Percentiles rank a stretch among this genome's conserved stretches.
These are phyloP conservation scores for Coemansia guatemalensis DNA, from an alignment of 192 early-diverging fungal species.

Conservation along the genomic window DNA sequence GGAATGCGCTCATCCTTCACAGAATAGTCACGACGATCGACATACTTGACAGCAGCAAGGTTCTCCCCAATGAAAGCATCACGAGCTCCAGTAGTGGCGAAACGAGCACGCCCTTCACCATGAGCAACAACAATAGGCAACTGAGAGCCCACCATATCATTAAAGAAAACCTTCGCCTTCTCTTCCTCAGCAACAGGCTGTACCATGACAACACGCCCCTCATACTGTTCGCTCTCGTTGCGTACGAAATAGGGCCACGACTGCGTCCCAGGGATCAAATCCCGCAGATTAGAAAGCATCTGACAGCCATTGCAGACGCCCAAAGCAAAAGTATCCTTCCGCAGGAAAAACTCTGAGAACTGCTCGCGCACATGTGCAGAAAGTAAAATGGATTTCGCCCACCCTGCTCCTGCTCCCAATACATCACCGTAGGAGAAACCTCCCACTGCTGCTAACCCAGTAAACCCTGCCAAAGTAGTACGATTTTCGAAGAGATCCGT, in stretches of 20 bases:
- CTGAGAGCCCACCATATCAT: conserved; percentile 85
- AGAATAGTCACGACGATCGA: conserved; percentile 65
- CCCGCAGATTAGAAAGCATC: conserved; percentile 84
- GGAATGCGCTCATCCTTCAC: conserved; percentile 70
- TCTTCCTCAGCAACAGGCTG: conserved; percentile 25
- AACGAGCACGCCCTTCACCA: conserved; percentile 93
- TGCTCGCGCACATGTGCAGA: conserved; percentile 67
- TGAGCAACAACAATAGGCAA: conserved; percentile 96
- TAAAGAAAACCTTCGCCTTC: conserved; percentile 71
- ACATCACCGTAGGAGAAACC: conserved; percentile 99
- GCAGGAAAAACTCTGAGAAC: conserved; percentile 79
- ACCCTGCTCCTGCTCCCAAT: conserved; percentile 96
- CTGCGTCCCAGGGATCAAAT: conserved; percentile 79
- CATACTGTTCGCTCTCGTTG: conserved; percentile 95
- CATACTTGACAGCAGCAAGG: conserved; percentile 73
- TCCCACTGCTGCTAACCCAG: conserved; percentile 91
- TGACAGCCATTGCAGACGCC: conserved; percentile 99
- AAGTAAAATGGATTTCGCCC: conserved; percentile 90
- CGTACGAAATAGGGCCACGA: conserved; percentile 91
- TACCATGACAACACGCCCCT: conserved; percentile 84
- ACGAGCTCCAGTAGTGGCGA: conserved; percentile 52
- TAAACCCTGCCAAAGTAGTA: conserved; percentile 67
- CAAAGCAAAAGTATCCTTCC: conserved; percentile 89
- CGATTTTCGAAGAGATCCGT: conserved; percentile 79
- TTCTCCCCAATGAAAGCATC: conserved; percentile 47